These are phyloP conservation scores for Streptanthus diversifolius DNA, from an alignment of 345 rosid species.

Conservation along the genomic window DNA sequence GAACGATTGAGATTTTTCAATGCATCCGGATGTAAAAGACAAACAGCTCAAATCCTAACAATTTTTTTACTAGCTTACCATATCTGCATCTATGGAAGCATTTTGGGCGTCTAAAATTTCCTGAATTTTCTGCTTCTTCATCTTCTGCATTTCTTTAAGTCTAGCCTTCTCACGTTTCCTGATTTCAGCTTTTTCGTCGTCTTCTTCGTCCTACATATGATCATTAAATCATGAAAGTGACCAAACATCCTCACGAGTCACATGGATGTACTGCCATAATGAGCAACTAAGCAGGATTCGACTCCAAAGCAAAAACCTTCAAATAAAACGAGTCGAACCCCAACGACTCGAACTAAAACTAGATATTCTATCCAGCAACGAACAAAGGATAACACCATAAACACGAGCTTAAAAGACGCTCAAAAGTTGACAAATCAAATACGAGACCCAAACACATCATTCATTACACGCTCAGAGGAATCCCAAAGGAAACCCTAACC, in stretches of 20 bases:
- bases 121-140: conserved; percentile 92
- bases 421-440: neutral
- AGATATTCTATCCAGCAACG: neutral
- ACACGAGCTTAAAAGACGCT: neutral
- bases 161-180: conserved; percentile 89
- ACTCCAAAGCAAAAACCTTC: neutral
- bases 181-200: conserved; percentile 37
- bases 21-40: neutral
- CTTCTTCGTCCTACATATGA: conserved; percentile 42
- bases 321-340: neutral
- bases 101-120: conserved; percentile 86
- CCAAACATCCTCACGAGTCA: neutral
- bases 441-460: conserved; percentile 4
- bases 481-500: neutral
- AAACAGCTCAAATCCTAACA: neutral
- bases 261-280: neutral
- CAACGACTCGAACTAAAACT: neutral
- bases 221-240: neutral
- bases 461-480: neutral
- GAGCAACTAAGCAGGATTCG: conserved; percentile 1
- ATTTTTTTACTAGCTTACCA: conserved; percentile 40
- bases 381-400: neutral
- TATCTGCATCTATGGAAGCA: conserved; percentile 90
- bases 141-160: conserved; percentile 77
- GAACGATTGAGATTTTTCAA: neutral